phyloP scores from a whole-genome alignment of 208 protist species.

The Acanthamoeba healyi region DNA sequence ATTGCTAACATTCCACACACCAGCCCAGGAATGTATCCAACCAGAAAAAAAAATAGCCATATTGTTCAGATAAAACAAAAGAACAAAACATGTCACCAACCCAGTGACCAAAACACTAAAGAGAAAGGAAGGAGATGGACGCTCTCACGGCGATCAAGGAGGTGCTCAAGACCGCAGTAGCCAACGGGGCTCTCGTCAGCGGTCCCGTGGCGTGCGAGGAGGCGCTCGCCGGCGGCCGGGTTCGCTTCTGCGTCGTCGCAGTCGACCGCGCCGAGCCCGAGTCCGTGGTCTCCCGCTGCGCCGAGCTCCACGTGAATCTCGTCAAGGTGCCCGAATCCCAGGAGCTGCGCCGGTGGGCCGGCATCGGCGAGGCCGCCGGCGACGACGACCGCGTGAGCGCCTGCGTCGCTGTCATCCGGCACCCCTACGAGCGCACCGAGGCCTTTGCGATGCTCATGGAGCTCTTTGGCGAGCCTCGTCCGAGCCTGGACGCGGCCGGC shows the following conservation, averaged over 20 bases:
- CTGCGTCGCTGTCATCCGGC: no score
- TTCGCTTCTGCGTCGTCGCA: constrained; percentile 92
- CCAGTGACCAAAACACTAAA: no score
- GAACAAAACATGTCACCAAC: no score
- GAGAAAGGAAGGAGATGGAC: constrained; percentile 79
- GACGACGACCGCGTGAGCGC: constrained; percentile 91
- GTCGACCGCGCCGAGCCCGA: constrained; percentile 89
- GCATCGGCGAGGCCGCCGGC: constrained; percentile 93
- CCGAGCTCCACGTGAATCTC: constrained; percentile 90
- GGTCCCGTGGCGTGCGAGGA: constrained; percentile 92
- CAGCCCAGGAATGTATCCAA: no score
- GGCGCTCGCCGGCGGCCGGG: constrained; percentile 88
- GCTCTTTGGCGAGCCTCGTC: no score
- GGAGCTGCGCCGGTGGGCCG: constrained; percentile 93
- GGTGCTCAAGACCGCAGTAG: constrained; percentile 92
- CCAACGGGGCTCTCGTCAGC: constrained; percentile 89
- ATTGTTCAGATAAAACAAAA: no score
- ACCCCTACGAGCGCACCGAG: no score
- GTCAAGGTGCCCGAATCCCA: constrained; percentile 91
- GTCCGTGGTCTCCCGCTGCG: constrained; percentile 92
- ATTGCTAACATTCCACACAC: no score
- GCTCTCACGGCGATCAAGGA: constrained; percentile 86
- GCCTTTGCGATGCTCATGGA: no score
- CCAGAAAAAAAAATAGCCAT: no score
- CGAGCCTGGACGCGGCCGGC: no score